Evolutionary conservation across 1,284 basidiomycete genomes (phyloP), one percentile per base, ranked within the genome.

Genomic region (Ustilago tritici): DNA sequence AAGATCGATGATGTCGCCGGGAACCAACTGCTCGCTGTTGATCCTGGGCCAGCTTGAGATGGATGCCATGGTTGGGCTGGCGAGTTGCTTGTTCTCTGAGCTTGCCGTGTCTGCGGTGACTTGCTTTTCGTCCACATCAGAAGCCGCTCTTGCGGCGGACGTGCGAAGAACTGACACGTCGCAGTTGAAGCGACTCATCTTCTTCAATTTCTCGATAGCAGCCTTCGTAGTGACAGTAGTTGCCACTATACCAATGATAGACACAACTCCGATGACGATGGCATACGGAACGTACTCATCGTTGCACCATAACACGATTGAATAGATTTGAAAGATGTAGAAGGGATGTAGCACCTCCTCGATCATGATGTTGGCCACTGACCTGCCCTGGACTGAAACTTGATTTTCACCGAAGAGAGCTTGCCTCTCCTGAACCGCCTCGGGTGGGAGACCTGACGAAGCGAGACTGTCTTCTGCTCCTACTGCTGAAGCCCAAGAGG

Each of bases 301-400:
- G 64, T 71, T 66, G 56, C 41, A 65, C 79, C 79, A 81, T 5
- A 81, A 57, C 7, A 70, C 56, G 61, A 80, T 77, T 14, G 75
- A 70, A 55, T 65, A 70, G 41, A 80, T 61, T 62, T 69, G 63
- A 56, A 81, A 80, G 50, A 80, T 72, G 63, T 81, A 81, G 60
- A 81, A 80, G 9, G 79, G 79, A 28, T 81, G 77, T 11, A 78
- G 70, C 3, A 67, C 78, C 32, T 81, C 79, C 17, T 74, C 67
- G 50, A 80, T 23, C 53, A 73, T 59, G 55, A 81, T 65, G 19
- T 62, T 46, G n/a, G 53, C 17, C 14, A 67, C 59, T 5, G 68
- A 67, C 47, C 67, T 78, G 28, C 70, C 76, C 36, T 66, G 58
- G 50, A 81, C 77, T 6, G 54, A 58, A 52, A 81, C 65, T 50